Percentiles rank a stretch among this genome's conserved stretches.
phyloP scores from a whole-genome alignment of 73 alveolate genomes.

The Paramecium sonneborni region DNA sequence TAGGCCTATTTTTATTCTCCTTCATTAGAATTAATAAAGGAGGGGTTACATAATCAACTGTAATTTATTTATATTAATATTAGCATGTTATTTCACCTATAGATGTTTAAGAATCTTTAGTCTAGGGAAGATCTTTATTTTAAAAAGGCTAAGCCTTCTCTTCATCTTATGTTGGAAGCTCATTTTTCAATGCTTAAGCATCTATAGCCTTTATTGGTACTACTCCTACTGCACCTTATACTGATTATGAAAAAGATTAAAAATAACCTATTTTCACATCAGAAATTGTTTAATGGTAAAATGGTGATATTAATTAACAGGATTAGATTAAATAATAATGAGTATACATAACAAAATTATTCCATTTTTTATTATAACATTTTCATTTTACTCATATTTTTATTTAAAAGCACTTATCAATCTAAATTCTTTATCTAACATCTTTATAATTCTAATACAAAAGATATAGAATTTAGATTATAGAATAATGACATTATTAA shows the following conservation, averaged over 20 bases:
- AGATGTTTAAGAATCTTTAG: background rate
- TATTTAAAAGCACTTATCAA: no score
- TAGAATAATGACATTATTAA: no score
- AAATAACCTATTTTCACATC: background rate
- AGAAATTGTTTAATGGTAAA: background rate
- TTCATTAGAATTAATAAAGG: background rate
- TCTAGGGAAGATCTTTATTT: background rate
- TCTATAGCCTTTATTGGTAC: background rate
- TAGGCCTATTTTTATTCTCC: background rate
- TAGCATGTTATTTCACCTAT: background rate
- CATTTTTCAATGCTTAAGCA: background rate
- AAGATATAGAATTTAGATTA: no score
- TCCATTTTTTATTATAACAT: no score
- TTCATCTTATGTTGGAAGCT: background rate
- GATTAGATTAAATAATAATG: background rate
- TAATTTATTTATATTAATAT: background rate
- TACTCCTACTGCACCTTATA: slow-evolving; percentile 1
- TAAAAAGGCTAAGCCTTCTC: slow-evolving; percentile 21
- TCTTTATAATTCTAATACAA: no score
- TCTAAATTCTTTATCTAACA: no score
- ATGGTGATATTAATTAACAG: no score
- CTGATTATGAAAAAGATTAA: background rate
- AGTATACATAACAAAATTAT: no score
- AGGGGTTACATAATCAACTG: background rate
- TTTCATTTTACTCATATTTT: no score